These are phyloP conservation scores for Fusarium globosum DNA, from an alignment of 2,329 filamentous ascomycete genomes.

Conservation along the genomic window DNA sequence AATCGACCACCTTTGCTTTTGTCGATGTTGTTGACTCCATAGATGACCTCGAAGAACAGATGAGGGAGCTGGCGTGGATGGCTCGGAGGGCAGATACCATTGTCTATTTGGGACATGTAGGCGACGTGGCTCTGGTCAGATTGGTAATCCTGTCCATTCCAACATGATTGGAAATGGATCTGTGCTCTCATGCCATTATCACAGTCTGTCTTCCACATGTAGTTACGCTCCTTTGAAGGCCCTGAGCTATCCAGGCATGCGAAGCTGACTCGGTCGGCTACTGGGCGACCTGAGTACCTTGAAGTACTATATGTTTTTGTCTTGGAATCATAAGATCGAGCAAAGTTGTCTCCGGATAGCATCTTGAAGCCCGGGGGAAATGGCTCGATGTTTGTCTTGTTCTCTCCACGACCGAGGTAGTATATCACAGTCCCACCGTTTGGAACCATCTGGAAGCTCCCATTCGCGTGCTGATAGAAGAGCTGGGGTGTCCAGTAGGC, in stretches of 20 bases:
- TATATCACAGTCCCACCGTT: constrained; percentile 39
- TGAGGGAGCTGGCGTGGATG: constrained; percentile 39
- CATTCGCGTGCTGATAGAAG: constrained; percentile 37
- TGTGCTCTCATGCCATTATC: constrained; percentile 42
- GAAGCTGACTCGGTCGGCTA: constrained; percentile 40
- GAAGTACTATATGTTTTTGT: constrained; percentile 34
- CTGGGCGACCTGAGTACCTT: constrained; percentile 19
- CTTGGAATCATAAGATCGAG: constrained; percentile 30
- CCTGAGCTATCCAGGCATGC: constrained; percentile 40
- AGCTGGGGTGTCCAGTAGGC: constrained; percentile 43
- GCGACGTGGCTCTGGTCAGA: constrained; percentile 39
- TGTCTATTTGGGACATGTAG: constrained; percentile 41
- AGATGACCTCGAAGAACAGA: constrained; percentile 40
- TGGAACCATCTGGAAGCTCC: constrained; percentile 39
- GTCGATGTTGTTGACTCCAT: constrained; percentile 36
- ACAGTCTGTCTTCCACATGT: constrained; percentile 40
- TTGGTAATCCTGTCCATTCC: constrained; percentile 40
- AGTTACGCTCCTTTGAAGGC: constrained; percentile 28
- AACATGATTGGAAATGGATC: constrained; percentile 41
- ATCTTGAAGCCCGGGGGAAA: constrained; percentile 41
- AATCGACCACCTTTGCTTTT: constrained; percentile 41
- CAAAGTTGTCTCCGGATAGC: constrained; percentile 33
- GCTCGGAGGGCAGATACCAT: constrained; percentile 37
- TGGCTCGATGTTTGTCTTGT: constrained; percentile 37
- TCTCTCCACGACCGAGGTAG: constrained; percentile 40